A percentile compares a stretch with the other conserved stretches of the same genome.
These are phyloP conservation scores for Aspergillus bombycis DNA, from an alignment of 2,329 filamentous ascomycete species.

Conservation along the genomic window DNA sequence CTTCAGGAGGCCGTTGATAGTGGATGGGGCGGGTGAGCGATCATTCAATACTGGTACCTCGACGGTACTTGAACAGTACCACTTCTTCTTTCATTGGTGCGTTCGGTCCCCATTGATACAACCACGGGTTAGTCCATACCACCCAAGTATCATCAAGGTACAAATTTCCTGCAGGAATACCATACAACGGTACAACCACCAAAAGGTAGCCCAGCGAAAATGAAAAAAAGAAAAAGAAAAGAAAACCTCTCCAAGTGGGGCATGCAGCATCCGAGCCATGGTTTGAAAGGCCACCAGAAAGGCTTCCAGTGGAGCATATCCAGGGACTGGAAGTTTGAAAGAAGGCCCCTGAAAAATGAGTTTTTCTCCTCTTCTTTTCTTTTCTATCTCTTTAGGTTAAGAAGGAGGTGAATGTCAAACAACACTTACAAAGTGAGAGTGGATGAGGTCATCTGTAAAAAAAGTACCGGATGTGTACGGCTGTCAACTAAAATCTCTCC, in stretches of 20 bases:
- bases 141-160: not conserved
- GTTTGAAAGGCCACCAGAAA: not conserved
- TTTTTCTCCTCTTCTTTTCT: not conserved
- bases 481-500: not conserved
- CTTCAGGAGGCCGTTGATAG: constrained; percentile 21
- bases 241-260: not conserved
- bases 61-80: not conserved
- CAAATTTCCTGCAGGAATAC: constrained; percentile 1
- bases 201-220: not conserved
- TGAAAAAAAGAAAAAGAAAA: not conserved
- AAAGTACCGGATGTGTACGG: not conserved
- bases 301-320: constrained; percentile 9
- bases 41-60: constrained; percentile 10
- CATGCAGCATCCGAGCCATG: constrained; percentile 1
- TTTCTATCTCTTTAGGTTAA: not conserved
- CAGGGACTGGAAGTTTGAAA: constrained; percentile 12
- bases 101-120: not conserved
- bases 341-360: constrained; percentile 3
- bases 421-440: not conserved
- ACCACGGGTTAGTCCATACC: not conserved
- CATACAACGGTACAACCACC: not conserved
- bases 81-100: not conserved
- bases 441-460: not conserved
- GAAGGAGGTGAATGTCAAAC: not conserved
- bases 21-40: constrained; percentile 13